A percentile compares a stretch with the other conserved stretches of the same genome.
These are phyloP conservation scores for Ilex asprella DNA, from an alignment of 257 asterid species.

Conservation along the genomic window DNA sequence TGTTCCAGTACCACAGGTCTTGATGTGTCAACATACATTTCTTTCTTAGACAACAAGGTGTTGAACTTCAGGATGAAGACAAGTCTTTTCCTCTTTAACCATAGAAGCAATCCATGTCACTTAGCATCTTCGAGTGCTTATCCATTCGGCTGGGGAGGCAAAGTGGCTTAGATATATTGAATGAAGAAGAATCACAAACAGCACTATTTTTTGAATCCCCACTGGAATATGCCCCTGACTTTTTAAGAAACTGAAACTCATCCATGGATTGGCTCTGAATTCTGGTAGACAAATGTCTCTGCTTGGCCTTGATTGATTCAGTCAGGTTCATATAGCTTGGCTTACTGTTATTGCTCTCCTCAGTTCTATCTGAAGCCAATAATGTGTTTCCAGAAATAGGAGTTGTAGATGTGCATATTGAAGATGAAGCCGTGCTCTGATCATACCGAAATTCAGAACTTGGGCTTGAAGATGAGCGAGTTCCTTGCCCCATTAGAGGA, in stretches of 20 bases:
- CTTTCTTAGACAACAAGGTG: conserved; percentile 7
- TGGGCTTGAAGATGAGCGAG: conserved; percentile 74
- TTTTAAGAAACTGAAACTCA: conserved; percentile 68
- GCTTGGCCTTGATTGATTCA: conserved; percentile 83
- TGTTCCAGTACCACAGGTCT: neutral
- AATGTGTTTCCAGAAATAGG: conserved; percentile 45
- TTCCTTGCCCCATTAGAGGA: conserved; percentile 32
- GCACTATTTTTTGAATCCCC: conserved; percentile 47
- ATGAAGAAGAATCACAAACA: conserved; percentile 30
- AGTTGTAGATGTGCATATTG: conserved; percentile 65
- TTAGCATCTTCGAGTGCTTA: conserved; percentile 24
- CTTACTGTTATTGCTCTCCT: conserved; percentile 38
- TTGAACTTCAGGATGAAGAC: conserved; percentile 15
- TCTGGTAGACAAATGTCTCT: conserved; percentile 38
- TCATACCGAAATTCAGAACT: conserved; percentile 66
- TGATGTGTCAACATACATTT: conserved; percentile 17
- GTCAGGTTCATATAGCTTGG: conserved; percentile 91
- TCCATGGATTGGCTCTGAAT: conserved; percentile 68
- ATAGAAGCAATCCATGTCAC: conserved; percentile 7
- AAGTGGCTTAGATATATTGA: conserved; percentile 28
- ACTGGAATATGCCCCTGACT: conserved; percentile 28
- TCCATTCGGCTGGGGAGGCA: conserved; percentile 41
- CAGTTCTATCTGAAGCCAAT: conserved; percentile 45
- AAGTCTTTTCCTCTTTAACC: conserved; percentile 20
- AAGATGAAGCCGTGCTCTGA: conserved; percentile 76